Conservation (phyloP, 129 eudicot genomes). For the Flaveria brownii region DNA sequence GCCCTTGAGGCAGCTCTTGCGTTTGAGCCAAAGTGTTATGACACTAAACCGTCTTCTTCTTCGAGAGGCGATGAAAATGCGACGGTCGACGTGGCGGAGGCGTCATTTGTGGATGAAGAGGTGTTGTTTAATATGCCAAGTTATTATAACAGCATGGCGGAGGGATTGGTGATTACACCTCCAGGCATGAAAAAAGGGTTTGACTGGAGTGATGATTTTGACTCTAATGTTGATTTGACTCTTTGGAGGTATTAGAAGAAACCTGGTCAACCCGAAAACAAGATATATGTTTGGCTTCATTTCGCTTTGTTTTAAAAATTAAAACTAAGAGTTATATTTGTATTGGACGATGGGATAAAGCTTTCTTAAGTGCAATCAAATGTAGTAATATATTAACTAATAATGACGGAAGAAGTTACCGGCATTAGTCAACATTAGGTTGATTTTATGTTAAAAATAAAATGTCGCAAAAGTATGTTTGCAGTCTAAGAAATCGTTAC, state of each 20-base stretch:
- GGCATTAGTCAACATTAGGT: no score
- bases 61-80: neutral
- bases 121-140: slow-evolving; percentile 40
- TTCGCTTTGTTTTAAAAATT: neutral
- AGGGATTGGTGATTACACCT: slow-evolving; percentile 46
- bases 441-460: no score
- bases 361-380: no score
- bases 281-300: neutral
- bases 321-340: neutral
- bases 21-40: slow-evolving; percentile 8
- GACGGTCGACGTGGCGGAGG: neutral
- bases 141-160: slow-evolving; percentile 41
- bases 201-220: slow-evolving; percentile 37
- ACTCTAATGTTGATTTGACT: slow-evolving; percentile 27
- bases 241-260: slow-evolving; percentile 26
- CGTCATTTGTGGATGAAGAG: slow-evolving; percentile 39
- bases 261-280: no score
- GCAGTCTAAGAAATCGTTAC: no score
- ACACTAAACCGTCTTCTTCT: neutral
- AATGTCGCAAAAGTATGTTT: no score
- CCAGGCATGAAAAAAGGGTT: slow-evolving; percentile 40
- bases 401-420: no score
- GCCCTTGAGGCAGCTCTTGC: slow-evolving; percentile 30
- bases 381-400: no score
- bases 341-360: no score